Base-by-base conservation (phyloP, 371 early-diverging fungal species). In the Syncephalastrum monosporum region DNA sequence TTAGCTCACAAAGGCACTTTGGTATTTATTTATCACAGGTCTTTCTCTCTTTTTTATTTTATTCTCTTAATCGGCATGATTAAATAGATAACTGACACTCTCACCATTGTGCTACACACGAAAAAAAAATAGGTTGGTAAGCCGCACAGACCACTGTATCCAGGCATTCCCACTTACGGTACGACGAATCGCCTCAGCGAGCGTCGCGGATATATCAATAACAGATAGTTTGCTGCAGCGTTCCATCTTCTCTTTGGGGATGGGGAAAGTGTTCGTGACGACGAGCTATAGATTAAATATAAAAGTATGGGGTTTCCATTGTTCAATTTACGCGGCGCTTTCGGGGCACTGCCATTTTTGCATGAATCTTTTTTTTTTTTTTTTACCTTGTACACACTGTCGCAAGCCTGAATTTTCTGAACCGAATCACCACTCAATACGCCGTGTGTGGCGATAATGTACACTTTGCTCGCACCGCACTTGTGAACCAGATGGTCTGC, bases 181-280 rank as follows among this genome's bases (percentile, higher is more conserved):
- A 61, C 99, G 81, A 65, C 99, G 88, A 62, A 98, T 98, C 6
- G 99, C 99, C 75, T 98, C 99, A 17, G 98, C 91, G 47, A 98
- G 72, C 21, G 94, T 91, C 5, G 85, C 83, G 41, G 89, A 88
- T 49, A 97, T 85, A 74, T 98, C 98, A 68, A 98, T 93, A 21
- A 92, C 76, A 33, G 75, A 69, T 27, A 98, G 77, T 71, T 98
- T 98, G 23, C 80, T 69, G 47, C 88, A 86, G 43, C 81, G 72
- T 2, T 71, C 75, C 33, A 82, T 79, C 68, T 95, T 91, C 64
- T 87, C 87, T 19, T 77, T 75, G 19, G 90, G 84, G 64, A 94
- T 86, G 43, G 97, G 97, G 75, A 93, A 95, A 4, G 96, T 88
- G 73, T 97, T 98, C 43, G 97, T 96, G 46, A 96, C 89, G 44